Evolutionary conservation across 2,329 filamentous ascomycete species (phyloP), one percentile per base, ranked within the genome.

Genomic region (Diaporthe citrichinensis): DNA sequence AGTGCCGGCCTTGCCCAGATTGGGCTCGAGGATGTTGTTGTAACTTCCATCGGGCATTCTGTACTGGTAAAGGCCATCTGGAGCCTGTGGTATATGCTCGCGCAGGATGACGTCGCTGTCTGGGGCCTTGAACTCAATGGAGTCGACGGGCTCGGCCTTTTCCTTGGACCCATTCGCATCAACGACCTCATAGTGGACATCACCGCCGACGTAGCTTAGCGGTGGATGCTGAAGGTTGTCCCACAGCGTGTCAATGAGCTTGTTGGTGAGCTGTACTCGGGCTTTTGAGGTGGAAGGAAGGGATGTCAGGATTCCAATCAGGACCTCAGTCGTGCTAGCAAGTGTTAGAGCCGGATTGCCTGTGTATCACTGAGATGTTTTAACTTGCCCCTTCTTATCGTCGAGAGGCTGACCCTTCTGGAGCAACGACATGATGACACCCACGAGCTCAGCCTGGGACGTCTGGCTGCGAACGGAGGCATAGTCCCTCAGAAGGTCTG

Each of bases 1-100:
- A 0, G 90, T 92, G 65, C 90, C 91, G 10, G 92, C 94, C 69
- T 90, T 92, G 75, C 92, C 94, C 17, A 95, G 84, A 79, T 88
- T 86, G 0, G 93, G 93, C 74, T 91, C 87, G 78, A 90, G 87
- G 12, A 92, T 90, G 79, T 94, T 95, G 62, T 74, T 74, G 65
- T 74, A 71, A 46, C 73, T 71, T 8, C 73, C 73, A 65, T 74
- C 73, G 6, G 73, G 58, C 59, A 61, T 73, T 23, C 71, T 36
- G 36, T 71, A 71, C 28, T 83, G 77, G 58, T 82, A 79, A 15
- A 84, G 75, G 14, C 84, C 84, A 75, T 86, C 81, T 4, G 84
- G 76, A 82, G 82, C 71, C 82, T 84, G 36, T 82, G 80, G 81
- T 88, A 80, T 77, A 85, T 81, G 77, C 81, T 83, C 65, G 28